A percentile compares a stretch with the other conserved stretches of the same genome.
These are phyloP conservation scores for Panaeolus cyanescens DNA, from an alignment of 768 basidiomycete genomes.

Conservation along the genomic window DNA sequence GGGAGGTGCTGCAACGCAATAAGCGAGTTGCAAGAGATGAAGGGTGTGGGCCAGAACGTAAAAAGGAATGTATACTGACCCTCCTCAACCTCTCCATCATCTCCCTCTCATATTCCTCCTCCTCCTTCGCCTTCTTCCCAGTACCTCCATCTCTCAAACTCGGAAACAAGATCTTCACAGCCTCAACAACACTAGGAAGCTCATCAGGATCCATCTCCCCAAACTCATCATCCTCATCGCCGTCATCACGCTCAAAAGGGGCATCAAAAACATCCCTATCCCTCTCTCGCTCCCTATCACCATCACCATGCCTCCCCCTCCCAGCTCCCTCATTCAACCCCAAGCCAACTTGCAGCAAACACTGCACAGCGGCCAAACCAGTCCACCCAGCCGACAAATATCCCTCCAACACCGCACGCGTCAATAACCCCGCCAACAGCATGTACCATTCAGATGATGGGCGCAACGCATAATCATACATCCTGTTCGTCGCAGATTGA, in stretches of 20 bases:
- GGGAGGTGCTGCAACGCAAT: too few relatives aligned
- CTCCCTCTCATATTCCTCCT: conserved; percentile 73
- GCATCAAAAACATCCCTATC: too few relatives aligned
- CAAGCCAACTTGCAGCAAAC: conserved; percentile 72
- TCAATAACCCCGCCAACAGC: conserved; percentile 73
- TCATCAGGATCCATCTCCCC: conserved; percentile 75
- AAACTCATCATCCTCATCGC: conserved; percentile 44
- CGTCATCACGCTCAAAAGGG: too few relatives aligned
- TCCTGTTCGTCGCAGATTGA: conserved; percentile 17
- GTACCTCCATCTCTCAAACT: conserved; percentile 35
- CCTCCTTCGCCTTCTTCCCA: conserved; percentile 47
- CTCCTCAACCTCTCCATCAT: conserved; percentile 72
- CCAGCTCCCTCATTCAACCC: conserved; percentile 36
- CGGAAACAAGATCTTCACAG: conserved; percentile 71
- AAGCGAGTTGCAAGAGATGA: too few relatives aligned
- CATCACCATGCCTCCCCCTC: conserved; percentile 16
- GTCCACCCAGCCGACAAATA: conserved; percentile 84
- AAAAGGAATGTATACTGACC: too few relatives aligned
- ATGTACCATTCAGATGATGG: conserved; percentile 85
- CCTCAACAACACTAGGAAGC: conserved; percentile 66
- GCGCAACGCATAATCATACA: conserved; percentile 52
- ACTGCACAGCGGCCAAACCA: conserved; percentile 68
- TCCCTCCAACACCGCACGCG: conserved; percentile 83
- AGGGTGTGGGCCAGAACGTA: too few relatives aligned
- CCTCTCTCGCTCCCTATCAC: conserved; percentile 19